phyloP scores from a whole-genome alignment of 2,329 filamentous ascomycete species.

The Cadophora luteo-olivacea region DNA sequence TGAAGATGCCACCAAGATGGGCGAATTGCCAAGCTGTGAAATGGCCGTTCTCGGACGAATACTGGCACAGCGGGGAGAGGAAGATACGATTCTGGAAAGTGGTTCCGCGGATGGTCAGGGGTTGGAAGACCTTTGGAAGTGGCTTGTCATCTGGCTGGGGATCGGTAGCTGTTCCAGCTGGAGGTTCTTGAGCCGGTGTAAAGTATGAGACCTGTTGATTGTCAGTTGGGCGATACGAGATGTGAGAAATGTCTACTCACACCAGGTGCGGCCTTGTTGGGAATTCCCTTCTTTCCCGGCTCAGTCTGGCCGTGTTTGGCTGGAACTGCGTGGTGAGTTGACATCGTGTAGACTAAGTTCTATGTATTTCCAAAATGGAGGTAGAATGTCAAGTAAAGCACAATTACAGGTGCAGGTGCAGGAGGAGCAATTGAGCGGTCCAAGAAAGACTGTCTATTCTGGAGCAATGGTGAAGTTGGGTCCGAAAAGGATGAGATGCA shows the following conservation, averaged over 20 bases:
- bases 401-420: not conserved
- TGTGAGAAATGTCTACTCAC: slow-evolving; percentile 8
- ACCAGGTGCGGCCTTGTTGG: slow-evolving; percentile 38
- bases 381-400: not conserved
- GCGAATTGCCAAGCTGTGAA: slow-evolving; percentile 82
- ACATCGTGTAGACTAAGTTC: slow-evolving; percentile 27
- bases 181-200: slow-evolving; percentile 54
- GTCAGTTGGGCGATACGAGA: slow-evolving; percentile 14
- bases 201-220: slow-evolving; percentile 48
- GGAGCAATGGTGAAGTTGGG: not conserved
- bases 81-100: slow-evolving; percentile 73
- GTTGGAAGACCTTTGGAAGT: slow-evolving; percentile 56
- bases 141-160: slow-evolving; percentile 55
- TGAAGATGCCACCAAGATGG: slow-evolving; percentile 79
- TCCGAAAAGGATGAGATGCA: not conserved
- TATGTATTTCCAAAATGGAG: not conserved
- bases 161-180: slow-evolving; percentile 51
- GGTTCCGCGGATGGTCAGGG: slow-evolving; percentile 50
- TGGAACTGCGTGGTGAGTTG: slow-evolving; percentile 33
- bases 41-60: slow-evolving; percentile 72
- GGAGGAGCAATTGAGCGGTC: not conserved
- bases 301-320: slow-evolving; percentile 31
- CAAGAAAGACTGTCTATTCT: not conserved
- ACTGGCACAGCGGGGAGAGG: slow-evolving; percentile 70
- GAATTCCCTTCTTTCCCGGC: slow-evolving; percentile 27